phyloP scores from a whole-genome alignment of 176 grass and related monocot genomes.

The Zea luxurians region DNA sequence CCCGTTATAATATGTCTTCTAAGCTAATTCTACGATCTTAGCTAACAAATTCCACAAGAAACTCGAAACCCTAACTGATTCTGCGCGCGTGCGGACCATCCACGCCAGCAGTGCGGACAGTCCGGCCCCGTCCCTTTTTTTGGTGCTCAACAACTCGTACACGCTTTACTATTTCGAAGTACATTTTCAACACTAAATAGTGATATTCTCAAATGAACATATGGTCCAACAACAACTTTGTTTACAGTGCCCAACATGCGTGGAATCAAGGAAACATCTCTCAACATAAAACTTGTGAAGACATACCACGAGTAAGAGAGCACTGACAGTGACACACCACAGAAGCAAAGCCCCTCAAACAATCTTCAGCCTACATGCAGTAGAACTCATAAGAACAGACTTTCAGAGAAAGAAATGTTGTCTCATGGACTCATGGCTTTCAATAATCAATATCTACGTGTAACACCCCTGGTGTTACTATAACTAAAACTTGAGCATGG shows the following conservation, averaged over 20 bases:
- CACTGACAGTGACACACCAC: neutral
- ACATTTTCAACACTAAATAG: slow-evolving; percentile 5
- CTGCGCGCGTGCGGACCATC: too few relatives aligned
- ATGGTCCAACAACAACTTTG: neutral
- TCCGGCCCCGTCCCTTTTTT: too few relatives aligned
- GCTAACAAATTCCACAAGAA: too few relatives aligned
- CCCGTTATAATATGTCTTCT: too few relatives aligned
- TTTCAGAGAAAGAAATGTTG: neutral
- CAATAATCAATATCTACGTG: neutral
- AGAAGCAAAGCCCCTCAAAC: neutral
- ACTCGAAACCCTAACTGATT: too few relatives aligned
- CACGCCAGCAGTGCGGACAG: too few relatives aligned
- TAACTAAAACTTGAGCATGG: too few relatives aligned
- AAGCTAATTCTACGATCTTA: too few relatives aligned
- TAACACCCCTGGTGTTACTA: too few relatives aligned
- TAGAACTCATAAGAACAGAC: neutral
- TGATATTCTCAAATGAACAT: neutral
- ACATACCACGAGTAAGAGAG: neutral
- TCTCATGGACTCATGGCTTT: neutral
- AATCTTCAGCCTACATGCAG: neutral
- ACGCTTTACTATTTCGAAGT: neutral
- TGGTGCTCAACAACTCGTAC: too few relatives aligned
- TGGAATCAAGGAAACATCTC: neutral
- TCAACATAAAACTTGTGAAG: neutral
- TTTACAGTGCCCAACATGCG: neutral